Evolutionary conservation across 2,329 filamentous ascomycete genomes (phyloP).

Genomic region (Rugonectria rugulosa): DNA sequence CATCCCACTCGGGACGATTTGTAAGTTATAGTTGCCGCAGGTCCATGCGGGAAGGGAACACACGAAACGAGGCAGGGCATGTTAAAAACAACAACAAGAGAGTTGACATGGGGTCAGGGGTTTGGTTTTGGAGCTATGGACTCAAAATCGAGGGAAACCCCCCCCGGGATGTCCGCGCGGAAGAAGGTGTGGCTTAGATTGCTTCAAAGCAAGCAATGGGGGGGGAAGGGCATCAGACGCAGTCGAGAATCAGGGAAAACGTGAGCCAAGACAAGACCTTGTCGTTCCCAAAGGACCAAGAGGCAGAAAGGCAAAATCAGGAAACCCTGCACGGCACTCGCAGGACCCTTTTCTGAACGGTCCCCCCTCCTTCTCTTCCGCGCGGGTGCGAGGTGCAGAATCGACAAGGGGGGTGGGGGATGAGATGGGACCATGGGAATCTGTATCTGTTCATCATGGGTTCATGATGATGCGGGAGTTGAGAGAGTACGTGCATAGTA

Average conservation of each 20-base stretch:
- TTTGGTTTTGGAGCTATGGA: no score
- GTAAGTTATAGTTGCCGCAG: no score
- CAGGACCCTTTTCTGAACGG: conserved; percentile 8
- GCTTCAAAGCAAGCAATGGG: conserved; percentile 3
- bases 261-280: neutral
- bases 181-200: conserved; percentile 3
- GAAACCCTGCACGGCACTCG: conserved; percentile 16
- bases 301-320: neutral
- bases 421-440: no score
- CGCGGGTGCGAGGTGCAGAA: neutral
- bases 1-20: conserved; percentile 12
- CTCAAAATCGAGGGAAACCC: conserved; percentile 9
- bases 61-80: neutral
- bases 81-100: no score
- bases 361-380: no score
- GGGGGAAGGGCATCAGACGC: neutral
- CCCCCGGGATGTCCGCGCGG: conserved; percentile 11
- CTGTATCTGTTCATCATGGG: no score
- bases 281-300: no score
- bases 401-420: no score
- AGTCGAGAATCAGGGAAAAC: neutral
- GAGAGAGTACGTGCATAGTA: neutral
- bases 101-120: no score
- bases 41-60: no score
- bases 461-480: neutral